These are phyloP conservation scores for Haplosporangium sp. DNA, from an alignment of 371 early-diverging fungal species.

Conservation along the genomic window DNA sequence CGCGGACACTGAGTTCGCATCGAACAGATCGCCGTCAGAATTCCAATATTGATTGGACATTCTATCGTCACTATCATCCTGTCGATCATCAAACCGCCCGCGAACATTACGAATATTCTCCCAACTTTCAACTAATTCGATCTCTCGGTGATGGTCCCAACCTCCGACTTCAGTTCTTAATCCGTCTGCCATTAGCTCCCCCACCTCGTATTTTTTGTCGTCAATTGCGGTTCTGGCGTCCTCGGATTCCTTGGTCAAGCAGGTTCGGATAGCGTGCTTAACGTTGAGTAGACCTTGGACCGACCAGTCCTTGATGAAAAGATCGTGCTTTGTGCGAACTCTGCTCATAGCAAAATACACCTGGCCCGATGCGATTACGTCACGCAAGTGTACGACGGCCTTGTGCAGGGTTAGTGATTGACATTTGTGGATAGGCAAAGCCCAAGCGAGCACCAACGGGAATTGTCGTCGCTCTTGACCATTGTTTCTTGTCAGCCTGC, in stretches of 20 bases:
- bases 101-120: too few relatives aligned
- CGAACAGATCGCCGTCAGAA: background rate
- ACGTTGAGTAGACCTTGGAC: background rate
- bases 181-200: constrained; percentile 1
- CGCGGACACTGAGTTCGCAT: constrained; percentile 3
- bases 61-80: constrained; percentile 1
- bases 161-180: background rate
- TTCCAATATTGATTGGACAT: constrained; percentile 1
- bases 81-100: too few relatives aligned
- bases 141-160: background rate
- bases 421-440: constrained; percentile 18
- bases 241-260: constrained; percentile 19
- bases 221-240: constrained; percentile 14
- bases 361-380: constrained; percentile 11
- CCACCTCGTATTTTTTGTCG: constrained; percentile 8
- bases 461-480: constrained; percentile 16
- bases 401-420: constrained; percentile 16
- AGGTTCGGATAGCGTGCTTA: constrained; percentile 4
- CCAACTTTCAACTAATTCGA: too few relatives aligned
- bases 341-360: constrained; percentile 26
- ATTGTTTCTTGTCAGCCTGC: background rate
- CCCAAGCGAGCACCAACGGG: constrained; percentile 15
- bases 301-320: constrained; percentile 2
- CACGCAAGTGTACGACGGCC: background rate
- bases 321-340: constrained; percentile 12